Evolutionary conservation across 768 basidiomycete species (phyloP), one percentile per base, ranked within the genome.

Genomic region (Pulveroboletus frians): DNA sequence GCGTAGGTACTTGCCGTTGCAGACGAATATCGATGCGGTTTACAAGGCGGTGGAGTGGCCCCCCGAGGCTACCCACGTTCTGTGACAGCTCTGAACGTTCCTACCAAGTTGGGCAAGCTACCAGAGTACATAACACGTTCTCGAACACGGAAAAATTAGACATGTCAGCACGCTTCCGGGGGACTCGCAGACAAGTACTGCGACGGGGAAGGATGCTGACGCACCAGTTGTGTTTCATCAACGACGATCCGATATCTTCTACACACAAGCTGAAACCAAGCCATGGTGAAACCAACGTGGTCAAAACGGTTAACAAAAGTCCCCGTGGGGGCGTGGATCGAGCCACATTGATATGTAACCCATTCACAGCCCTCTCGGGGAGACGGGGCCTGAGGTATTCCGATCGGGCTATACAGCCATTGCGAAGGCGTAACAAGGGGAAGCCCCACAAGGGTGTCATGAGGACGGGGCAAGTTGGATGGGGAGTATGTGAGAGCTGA

Each of bases 221-320:
- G 71, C 21, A 84, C 83, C 26, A 79, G 88, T 59, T 68, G 68
- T 48, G 75, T 53, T 84, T 79, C 58, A 75, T 77, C 64, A 55
- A 64, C 9, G 62, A 65, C 39, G 64, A 74, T n/a, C 45, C 74
- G 42, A 77, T 17, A 75, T 91, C 57, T 85, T 80, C 71, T 84
- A 79, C 65, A 85, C 83, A 27, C 17, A 86, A 88, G 67, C 73
- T 85, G 43, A 83, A 75, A 67, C 53, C 65, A 43, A 88, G 87
- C 65, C 60, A 42, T 9, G 51, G 51, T 8, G 40, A 69, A 35
- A 74, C 75, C 21, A 80, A 81, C 60, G 73, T 76, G 20, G 71
- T 65, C 49, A 70, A 75, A 46, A 67, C 75, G 31, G 80, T 87
- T 51, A 60, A 76, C 53, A 71, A 69, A 26, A 26, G 38, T 84